Evolutionary conservation across 495 filamentous ascomycete genomes (phyloP).

Genomic region (Talaromyces wortmannii): DNA sequence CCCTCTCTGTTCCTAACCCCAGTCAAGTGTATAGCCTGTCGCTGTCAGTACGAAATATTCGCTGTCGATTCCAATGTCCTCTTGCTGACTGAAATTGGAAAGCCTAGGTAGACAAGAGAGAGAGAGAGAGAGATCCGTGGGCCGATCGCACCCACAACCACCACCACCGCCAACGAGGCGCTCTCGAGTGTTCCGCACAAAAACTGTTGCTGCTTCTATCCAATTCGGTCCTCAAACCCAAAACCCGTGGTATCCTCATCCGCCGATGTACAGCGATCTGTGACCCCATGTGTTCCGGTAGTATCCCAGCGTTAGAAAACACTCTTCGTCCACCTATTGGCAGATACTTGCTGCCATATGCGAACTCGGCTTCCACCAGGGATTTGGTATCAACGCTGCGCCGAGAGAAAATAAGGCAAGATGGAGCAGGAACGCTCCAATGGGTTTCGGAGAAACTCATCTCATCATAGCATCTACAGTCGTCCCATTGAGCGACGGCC

Average conservation of each 20-base stretch:
- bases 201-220: no score
- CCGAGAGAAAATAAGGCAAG: slow-evolving; percentile 8
- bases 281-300: slow-evolving; percentile 42
- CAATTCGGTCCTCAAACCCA: no score
- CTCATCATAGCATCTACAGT: slow-evolving; percentile 34
- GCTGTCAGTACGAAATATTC: no score
- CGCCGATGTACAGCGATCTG: slow-evolving; percentile 6
- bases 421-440: slow-evolving; percentile 41
- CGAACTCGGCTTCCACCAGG: neutral
- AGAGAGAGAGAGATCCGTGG: no score
- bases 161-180: no score
- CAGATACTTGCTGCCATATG: neutral
- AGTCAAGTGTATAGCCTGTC: no score
- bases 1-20: slow-evolving; percentile 2
- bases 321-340: neutral
- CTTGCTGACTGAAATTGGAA: no score
- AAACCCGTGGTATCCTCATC: slow-evolving; percentile 1
- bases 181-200: no score
- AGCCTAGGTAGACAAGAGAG: no score
- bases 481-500: slow-evolving; percentile 41
- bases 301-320: slow-evolving; percentile 15
- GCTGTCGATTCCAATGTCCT: no score
- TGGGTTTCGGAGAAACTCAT: slow-evolving; percentile 35
- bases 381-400: neutral
- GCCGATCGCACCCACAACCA: no score